Base-by-base conservation (phyloP, 2,329 filamentous ascomycete genomes). In the Verticillium zaregamsianum region DNA sequence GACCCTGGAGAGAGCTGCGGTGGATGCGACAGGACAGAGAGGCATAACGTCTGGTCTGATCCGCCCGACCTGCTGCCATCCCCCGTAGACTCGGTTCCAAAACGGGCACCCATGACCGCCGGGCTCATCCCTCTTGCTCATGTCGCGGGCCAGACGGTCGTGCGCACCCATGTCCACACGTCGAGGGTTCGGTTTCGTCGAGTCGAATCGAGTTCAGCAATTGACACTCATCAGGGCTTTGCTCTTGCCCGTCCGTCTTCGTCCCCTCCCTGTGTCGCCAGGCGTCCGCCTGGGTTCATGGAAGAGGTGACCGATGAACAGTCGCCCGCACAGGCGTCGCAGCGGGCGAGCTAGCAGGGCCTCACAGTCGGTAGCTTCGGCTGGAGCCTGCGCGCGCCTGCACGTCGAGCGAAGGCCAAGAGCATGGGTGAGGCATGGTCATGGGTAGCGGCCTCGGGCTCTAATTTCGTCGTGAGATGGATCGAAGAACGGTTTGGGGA, bases 41-140 rank as follows among this genome's bases (percentile, higher is more conserved):
- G 70, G 70, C 71, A 72, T 70, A 69, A 70, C 64, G 70, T 72
- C 74, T 70, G 69, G 70, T 67, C 64, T 68, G 69, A 71, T 71
- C 70, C 68, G 66, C 67, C 25, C 65, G 66, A 66, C 54, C 40
- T 49, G 40, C 20, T 49, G n/a, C 40, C n/a, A 23, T 49, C n/a
- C 40, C 40, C 40, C 40, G n/a, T 49, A 49, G n/a, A n/a, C 4
- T 49, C 40, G 40, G n/a, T 49, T 49, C 40, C 40, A 49, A 49
- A 49, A 49, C 40, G 40, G 40, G 40, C 20, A 49, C 23, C 12
- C 40, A 23, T n/a, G 40, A 12, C n/a, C 40, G 23, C 40, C 9
- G 40, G 40, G 40, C 20, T 49, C 40, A 49, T 49, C 40, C 40
- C 40, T 49, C 40, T 49, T 20, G 40, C 20, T 49, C 17, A 49